Base-by-base conservation (phyloP, 805 yeast genomes). In the Kluyveromyces lactis region DNA sequence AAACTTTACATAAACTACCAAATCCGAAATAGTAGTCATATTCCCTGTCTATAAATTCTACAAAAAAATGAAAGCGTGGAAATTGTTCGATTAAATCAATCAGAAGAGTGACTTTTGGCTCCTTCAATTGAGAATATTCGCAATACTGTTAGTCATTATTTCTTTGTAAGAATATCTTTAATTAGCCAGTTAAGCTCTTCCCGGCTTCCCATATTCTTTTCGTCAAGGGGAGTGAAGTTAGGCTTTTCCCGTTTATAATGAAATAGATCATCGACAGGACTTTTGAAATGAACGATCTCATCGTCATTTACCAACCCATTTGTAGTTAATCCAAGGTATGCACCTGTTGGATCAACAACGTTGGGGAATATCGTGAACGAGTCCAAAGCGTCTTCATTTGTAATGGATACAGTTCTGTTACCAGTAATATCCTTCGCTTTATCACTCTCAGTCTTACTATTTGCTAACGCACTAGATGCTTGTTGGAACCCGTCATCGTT, bases 181-280 rank as follows among this genome's bases (percentile, higher is more conserved):
- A 83, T 68, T 39, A 82, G 63, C 84, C 86, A 77, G 48, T 77
- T 75, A 45, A 83, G 62, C 53, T 83, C 94, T 40, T 80, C 82
- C 26, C 75, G 72, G 0, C 79, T 68, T 4, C 84, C 84, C 33
- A 71, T 60, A 49, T 74, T 73, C 27, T 53, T 54, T 26, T 58
- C 62, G 35, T 57, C 60, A 4, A 51, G 28, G 7, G 66, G 59
- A 1, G 58, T 55, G 39, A 54, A 55, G 27, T 51, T 46, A 8
- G 66, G 66, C 41, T 52, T 58, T 31, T 52, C 62, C 6, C 50
- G 51, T 23, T 46, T 40, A 39, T 60, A 61, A 17, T 53, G 53
- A 10, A 56, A 56, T 36, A 61, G 43, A 41, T 61, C 64, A 38
- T 60, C 64, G 33, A 61, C 59, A n/a, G 50, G 48, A 36, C 62